These are phyloP conservation scores for Sarcocystis neurona DNA, from an alignment of 169 alveolate genomes.

Conservation along the genomic window DNA sequence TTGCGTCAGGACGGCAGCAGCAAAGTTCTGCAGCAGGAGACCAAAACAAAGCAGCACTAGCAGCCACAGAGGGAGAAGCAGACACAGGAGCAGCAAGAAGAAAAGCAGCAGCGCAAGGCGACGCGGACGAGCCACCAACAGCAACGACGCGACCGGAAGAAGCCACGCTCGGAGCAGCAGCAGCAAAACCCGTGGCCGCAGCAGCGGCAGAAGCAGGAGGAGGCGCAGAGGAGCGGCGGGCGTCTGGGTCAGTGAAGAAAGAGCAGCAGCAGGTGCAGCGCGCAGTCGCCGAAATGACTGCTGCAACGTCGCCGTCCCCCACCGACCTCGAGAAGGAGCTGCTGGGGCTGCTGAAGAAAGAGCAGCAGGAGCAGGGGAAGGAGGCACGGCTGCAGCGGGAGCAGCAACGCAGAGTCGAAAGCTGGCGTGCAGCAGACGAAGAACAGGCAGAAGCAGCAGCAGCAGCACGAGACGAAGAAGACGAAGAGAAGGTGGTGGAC, in stretches of 20 bases:
- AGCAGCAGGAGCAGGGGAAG: no score
- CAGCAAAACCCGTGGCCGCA: neutral
- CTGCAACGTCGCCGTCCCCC: no score
- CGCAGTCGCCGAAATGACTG: no score
- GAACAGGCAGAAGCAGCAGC: neutral
- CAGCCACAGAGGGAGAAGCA: neutral
- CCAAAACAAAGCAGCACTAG: neutral
- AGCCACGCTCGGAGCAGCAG: neutral
- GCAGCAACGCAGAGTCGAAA: no score
- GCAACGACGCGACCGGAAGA: neutral
- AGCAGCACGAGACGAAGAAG: neutral
- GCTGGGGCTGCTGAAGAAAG: no score
- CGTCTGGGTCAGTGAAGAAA: no score
- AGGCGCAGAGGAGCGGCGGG: neutral
- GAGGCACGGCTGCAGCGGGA: no score
- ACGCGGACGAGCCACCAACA: neutral
- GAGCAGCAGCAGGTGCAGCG: no score
- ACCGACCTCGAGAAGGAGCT: no score
- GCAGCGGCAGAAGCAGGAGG: neutral
- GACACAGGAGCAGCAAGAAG: neutral
- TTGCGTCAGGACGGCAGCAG: no score
- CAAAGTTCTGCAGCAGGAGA: no score
- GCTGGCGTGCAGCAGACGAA: no score
- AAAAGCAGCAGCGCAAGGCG: neutral
- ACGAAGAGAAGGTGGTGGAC: slow-evolving; percentile 8